phyloP scores from a whole-genome alignment of 805 yeast species.

The Kodamaea sagamina region DNA sequence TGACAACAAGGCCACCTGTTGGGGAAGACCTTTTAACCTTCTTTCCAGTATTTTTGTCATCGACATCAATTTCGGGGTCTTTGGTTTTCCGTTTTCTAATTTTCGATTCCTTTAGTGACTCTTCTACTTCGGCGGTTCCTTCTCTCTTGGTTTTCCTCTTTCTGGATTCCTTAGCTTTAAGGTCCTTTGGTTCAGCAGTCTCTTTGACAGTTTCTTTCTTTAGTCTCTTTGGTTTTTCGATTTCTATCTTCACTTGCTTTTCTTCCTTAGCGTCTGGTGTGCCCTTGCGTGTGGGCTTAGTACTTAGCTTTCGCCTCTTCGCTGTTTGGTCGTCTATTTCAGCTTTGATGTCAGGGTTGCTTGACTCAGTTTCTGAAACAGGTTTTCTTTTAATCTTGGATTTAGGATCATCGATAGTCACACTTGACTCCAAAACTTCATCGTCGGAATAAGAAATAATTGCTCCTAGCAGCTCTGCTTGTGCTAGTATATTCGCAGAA shows the following conservation, averaged over 20 bases:
- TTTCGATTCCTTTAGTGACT: slow-evolving; percentile 10
- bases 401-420: slow-evolving; percentile 3
- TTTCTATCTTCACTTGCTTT: not conserved
- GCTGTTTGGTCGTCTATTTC: slow-evolving; percentile 1
- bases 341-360: not conserved
- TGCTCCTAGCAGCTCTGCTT: slow-evolving; percentile 41
- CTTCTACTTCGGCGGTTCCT: slow-evolving; percentile 7
- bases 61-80: slow-evolving; percentile 7
- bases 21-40: slow-evolving; percentile 7
- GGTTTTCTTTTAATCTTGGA: slow-evolving; percentile 4
- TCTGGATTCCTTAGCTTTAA: slow-evolving; percentile 8
- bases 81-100: slow-evolving; percentile 7
- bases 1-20: slow-evolving; percentile 10
- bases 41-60: slow-evolving; percentile 8
- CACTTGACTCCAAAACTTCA: not conserved
- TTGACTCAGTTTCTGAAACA: not conserved
- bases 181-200: not conserved
- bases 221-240: slow-evolving; percentile 2
- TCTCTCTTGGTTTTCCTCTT: slow-evolving; percentile 10
- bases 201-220: slow-evolving; percentile 11
- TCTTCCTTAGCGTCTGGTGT: slow-evolving; percentile 10
- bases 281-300: slow-evolving; percentile 11
- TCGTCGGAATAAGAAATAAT: slow-evolving; percentile 22
- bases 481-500: slow-evolving; percentile 52
- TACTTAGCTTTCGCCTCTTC: slow-evolving; percentile 8